Evolutionary conservation across 2,329 filamentous ascomycete species (phyloP).

Genomic region (Pseudogymnoascus sp.): DNA sequence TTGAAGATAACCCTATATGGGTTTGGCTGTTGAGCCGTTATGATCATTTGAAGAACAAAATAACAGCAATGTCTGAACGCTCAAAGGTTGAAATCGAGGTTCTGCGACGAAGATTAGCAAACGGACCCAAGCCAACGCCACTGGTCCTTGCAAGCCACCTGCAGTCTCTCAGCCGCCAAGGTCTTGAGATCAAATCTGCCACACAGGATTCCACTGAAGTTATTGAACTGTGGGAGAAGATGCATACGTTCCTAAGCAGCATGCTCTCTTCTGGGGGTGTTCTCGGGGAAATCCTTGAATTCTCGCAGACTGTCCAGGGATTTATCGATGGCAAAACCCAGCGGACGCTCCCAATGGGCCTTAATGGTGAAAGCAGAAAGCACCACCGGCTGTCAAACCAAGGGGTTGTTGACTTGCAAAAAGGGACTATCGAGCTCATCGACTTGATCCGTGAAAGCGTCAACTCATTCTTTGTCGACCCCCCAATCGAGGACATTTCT

Average conservation of each 20-base stretch:
- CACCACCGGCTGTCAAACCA: constrained; percentile 74
- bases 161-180: constrained; percentile 62
- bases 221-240: constrained; percentile 88
- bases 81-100: constrained; percentile 89
- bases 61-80: constrained; percentile 72
- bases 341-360: constrained; percentile 67
- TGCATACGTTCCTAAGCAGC: constrained; percentile 63
- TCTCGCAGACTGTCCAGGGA: constrained; percentile 85
- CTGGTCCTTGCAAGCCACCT: constrained; percentile 68
- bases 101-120: constrained; percentile 70
- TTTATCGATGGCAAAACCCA: constrained; percentile 87
- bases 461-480: constrained; percentile 74
- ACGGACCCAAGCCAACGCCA: constrained; percentile 61
- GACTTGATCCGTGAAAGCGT: constrained; percentile 74
- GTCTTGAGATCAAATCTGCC: constrained; percentile 50
- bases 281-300: constrained; percentile 82
- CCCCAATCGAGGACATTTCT: constrained; percentile 86
- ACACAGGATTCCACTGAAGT: constrained; percentile 73
- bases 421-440: constrained; percentile 74
- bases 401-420: constrained; percentile 64
- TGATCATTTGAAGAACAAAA: constrained; percentile 81
- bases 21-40: constrained; percentile 88
- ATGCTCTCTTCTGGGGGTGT: constrained; percentile 74
- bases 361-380: constrained; percentile 70
- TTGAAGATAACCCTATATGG: constrained; percentile 94